Conservation (phyloP, 306 rosid genomes). For the Ochetophila trinervis region DNA sequence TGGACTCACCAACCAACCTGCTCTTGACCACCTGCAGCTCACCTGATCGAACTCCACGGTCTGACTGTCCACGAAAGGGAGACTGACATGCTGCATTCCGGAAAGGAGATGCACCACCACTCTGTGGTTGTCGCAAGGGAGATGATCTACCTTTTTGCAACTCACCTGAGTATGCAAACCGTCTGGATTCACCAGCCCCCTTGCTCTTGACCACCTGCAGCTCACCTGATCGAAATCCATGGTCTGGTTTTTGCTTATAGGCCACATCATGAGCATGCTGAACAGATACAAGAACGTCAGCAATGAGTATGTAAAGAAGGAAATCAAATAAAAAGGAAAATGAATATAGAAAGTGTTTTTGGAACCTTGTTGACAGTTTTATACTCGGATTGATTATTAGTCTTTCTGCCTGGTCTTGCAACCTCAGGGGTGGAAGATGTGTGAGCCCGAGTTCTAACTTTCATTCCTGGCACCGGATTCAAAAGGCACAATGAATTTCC, state of each 20-base stretch:
- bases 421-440: slow-evolving; percentile 30
- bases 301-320: not conserved
- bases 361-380: slow-evolving; percentile 68
- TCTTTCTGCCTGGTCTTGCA: slow-evolving; percentile 41
- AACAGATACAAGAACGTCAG: slow-evolving; percentile 19
- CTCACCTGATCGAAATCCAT: slow-evolving; percentile 38
- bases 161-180: slow-evolving; percentile 58
- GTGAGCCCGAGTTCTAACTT: slow-evolving; percentile 38
- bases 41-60: slow-evolving; percentile 27
- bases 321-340: slow-evolving; percentile 5
- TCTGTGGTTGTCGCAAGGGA: slow-evolving; percentile 65
- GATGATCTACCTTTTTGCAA: slow-evolving; percentile 53
- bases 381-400: slow-evolving; percentile 46
- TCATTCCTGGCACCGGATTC: slow-evolving; percentile 59
- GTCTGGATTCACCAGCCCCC: slow-evolving; percentile 45
- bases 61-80: slow-evolving; percentile 34
- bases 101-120: slow-evolving; percentile 57
- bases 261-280: slow-evolving; percentile 56
- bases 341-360: slow-evolving; percentile 11
- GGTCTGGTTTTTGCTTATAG: slow-evolving; percentile 42
- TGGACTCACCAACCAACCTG: slow-evolving; percentile 47
- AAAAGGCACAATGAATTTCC: slow-evolving; percentile 66
- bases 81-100: slow-evolving; percentile 45
- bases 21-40: slow-evolving; percentile 43
- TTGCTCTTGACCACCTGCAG: slow-evolving; percentile 43